Percentiles rank a stretch among this genome's conserved stretches.
phyloP scores from a whole-genome alignment of 225 moss, liverwort and hornwort species.

The Bryum argenteum region DNA sequence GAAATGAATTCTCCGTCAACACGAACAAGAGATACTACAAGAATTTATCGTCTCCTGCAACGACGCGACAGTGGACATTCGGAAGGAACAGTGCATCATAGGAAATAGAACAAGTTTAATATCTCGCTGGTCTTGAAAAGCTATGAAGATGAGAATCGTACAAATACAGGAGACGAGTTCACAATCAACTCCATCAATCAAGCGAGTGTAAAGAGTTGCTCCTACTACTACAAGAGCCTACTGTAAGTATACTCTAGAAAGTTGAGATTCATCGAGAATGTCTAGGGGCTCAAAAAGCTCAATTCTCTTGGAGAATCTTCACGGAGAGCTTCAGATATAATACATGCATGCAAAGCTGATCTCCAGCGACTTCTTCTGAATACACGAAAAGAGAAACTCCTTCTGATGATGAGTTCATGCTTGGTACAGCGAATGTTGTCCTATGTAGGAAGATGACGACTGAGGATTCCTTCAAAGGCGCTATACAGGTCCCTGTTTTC shows the following conservation, averaged over 20 bases:
- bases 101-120: conserved; percentile 17
- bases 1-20: neutral
- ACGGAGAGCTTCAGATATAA: conserved; percentile 32
- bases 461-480: conserved; percentile 91
- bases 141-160: conserved; percentile 27
- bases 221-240: conserved; percentile 19
- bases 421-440: neutral
- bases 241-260: conserved; percentile 25
- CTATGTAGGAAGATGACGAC: conserved; percentile 86
- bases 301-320: conserved; percentile 25
- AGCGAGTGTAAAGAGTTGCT: neutral
- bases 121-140: conserved; percentile 1
- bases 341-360: conserved; percentile 35
- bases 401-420: conserved; percentile 8
- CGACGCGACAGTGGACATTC: neutral
- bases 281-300: conserved; percentile 24
- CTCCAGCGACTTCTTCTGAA: conserved; percentile 19
- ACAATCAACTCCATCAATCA: conserved; percentile 16
- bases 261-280: conserved; percentile 26
- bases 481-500: conserved; percentile 88
- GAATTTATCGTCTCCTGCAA: neutral
- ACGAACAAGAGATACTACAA: conserved; percentile 8
- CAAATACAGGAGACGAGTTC: conserved; percentile 19
- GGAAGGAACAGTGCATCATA: neutral
- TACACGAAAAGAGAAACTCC: conserved; percentile 19